Evolutionary conservation across 2,329 filamentous ascomycete species (phyloP), one percentile per base, ranked within the genome.

Genomic region (Paecilomyces sp.): DNA sequence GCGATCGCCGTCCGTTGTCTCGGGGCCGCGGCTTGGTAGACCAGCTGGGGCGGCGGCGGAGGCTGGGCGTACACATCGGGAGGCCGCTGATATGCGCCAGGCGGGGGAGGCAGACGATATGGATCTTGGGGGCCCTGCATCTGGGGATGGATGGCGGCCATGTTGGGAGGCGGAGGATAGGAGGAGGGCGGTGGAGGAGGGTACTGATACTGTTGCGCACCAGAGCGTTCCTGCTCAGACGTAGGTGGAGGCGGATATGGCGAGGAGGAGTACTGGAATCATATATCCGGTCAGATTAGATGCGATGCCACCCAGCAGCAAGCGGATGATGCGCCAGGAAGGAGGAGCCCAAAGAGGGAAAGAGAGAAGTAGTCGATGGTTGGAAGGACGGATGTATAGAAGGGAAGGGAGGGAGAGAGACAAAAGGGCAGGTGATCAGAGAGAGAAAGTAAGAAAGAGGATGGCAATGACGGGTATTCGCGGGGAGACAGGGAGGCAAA

Each of bases 1-100:
- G 79, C 79, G 64, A 81, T 81, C 56, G 79, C 79, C 15, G 79
- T 81, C 54, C 79, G 74, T 68, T 81, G 79, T 63, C 79, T 72
- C 11, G 79, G 79, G 52, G 79, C 79, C 36, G 79, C 75, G 55
- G 76, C 74, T 63, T 75, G 75, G 60, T 78, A 78, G 57, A 74
- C 73, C 24, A 76, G 71, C 61, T 72, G 75, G 47, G 71, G 70
- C 53, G 71, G 70, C 31, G 70, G 66, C 51, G 74, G 72, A 52
- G 70, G 70, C 53, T 71, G 72, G 57, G 67, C 69, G 61, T 78
- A 79, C 62, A 75, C 71, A 62, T 78, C 76, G 34, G 72, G 71
- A 28, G 73, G 70, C 56, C 72, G 75, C 59, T 70, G 67, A 62
- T 78, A 78, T 59, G 74, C 70, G 50, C 70, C 73, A 61, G 76